Base-by-base conservation (phyloP, 352 stramenopile species). In the Phytophthora pistaciae region DNA sequence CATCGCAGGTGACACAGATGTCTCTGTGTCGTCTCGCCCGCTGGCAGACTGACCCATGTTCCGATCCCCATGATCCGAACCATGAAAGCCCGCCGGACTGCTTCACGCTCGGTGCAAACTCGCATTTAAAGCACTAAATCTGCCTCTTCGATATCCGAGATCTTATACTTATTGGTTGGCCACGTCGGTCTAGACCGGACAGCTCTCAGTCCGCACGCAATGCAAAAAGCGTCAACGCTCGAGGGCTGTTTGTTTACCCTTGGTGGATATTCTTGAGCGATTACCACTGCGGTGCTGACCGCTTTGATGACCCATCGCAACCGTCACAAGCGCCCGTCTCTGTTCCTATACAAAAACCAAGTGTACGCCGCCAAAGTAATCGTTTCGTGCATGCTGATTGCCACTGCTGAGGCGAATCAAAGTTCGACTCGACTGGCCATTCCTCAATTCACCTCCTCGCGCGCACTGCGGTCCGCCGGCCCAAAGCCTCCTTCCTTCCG, bases 391-490 rank as follows among this genome's bases (percentile, higher is more conserved):
- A 4, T 18, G 14, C 27, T 67, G 65, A 62, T 72, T 67, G 29
- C 57, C 65, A 56, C 25, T 16, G 18, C 9, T 40, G 46, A 52
- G 18, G 1, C 10, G 33, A 40, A 33, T 33, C 29, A 33, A 33
- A 33, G 29, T 9, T 33, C 29, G 29, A 33, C 29, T 16, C 36
- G 11, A 42, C 36, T 42, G 27, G 27, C 27, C 66, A 73, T 73
- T 74, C 60, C 23, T 52, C 60, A 74, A 69, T 64, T 64, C 21
- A 21, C 48, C 60, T 27, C 21, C 59, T 69, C 44, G 44, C 36
- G 23, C 50, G 36, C 55, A 64, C 38, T 42, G 29, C 36, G 36
- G 36, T 42, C 36, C 36, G 10, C 36, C 36, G 5, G 11, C 36
- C 36, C 29, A 33, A 33, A 33, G 21, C 40, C 21, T 25, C 40